Base-by-base conservation (phyloP, 1,284 basidiomycete genomes). In the Tilletia indica region DNA sequence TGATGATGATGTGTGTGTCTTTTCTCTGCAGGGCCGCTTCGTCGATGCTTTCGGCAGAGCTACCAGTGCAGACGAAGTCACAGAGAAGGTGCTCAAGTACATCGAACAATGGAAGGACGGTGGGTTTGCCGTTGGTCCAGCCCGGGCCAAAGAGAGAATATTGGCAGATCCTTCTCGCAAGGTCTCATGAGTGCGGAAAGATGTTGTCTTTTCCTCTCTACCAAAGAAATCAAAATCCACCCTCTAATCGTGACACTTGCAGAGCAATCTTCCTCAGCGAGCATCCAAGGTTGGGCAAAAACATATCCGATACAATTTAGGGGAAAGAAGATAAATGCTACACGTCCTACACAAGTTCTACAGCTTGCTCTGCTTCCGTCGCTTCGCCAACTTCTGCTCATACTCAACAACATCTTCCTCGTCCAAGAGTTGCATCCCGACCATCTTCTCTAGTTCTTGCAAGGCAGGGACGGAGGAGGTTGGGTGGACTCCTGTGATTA, bases 31-130 rank as follows among this genome's bases (percentile, higher is more conserved):
- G 58, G 67, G 67, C 14, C 67, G 67, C 45, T 99, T 98, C 79
- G 93, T 98, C 1, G 95, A 99, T 80, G 96, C 97, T 2, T 98
- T 98, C 84, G 97, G 96, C 12, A 93, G 97, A 86, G 89, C 88
- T 69, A 90, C 89, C 69, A 89, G 88, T 0, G 87, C 89, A 4
- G 88, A 91, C 48, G 92, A 94, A 48, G 91, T 96, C 16, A 82
- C 84, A 9, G 78, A 76, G 36, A 89, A 89, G 83, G 86, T 88
- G 1, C 83, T 85, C 69, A 85, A 85, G 63, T 88, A 87, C 51
- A 85, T 89, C 70, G 79, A 83, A 67, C 86, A 87, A 78, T 89
- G 87, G 87, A 85, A 87, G 68, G 78, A 78, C 31, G 74, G 76
- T 6, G 80, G 78, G 1, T 71, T 76, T 38, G 73, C 76, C 31